Percentiles rank a stretch among this genome's conserved stretches.
phyloP scores from a whole-genome alignment of 2,329 filamentous ascomycete species.

The Proliferodiscus dingleyae region DNA sequence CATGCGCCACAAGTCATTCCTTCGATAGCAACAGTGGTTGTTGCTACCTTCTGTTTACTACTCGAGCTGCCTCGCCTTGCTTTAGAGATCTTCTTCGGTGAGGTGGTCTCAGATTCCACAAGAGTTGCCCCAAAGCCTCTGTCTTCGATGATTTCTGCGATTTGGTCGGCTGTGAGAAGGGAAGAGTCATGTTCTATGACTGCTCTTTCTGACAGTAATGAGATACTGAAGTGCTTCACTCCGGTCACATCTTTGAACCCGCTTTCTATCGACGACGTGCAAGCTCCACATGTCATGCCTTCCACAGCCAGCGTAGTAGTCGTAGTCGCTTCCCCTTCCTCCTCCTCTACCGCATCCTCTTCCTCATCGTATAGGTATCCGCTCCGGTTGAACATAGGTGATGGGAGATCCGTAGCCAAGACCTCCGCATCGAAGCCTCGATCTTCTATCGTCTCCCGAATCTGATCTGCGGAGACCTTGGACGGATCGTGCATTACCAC shows the following conservation, averaged over 20 bases:
- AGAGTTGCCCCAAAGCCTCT: slow-evolving; percentile 78
- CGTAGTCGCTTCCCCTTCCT: slow-evolving; percentile 38
- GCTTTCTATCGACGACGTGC: slow-evolving; percentile 78
- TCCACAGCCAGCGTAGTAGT: slow-evolving; percentile 74
- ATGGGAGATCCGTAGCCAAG: slow-evolving; percentile 73
- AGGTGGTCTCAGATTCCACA: slow-evolving; percentile 60
- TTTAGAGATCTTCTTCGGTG: slow-evolving; percentile 30
- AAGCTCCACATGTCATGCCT: slow-evolving; percentile 90
- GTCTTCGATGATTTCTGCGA: slow-evolving; percentile 58
- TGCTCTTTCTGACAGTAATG: slow-evolving; percentile 77
- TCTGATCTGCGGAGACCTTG: slow-evolving; percentile 65
- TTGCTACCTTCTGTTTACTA: slow-evolving; percentile 43
- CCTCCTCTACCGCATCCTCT: slow-evolving; percentile 26
- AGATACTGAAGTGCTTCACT: slow-evolving; percentile 74
- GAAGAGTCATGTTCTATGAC: slow-evolving; percentile 73
- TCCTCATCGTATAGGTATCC: slow-evolving; percentile 33
- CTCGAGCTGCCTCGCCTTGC: slow-evolving; percentile 24
- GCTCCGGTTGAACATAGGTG: slow-evolving; percentile 38
- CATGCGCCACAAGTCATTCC: slow-evolving; percentile 98
- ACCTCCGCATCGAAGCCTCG: slow-evolving; percentile 87
- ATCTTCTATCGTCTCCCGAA: slow-evolving; percentile 85
- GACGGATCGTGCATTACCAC: slow-evolving; percentile 84
- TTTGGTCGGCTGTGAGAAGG: slow-evolving; percentile 45
- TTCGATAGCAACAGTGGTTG: slow-evolving; percentile 82
- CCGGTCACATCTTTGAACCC: slow-evolving; percentile 72